A percentile compares a stretch with the other conserved stretches of the same genome.
Conservation (phyloP, 345 rosid genomes). For the Brassica rapa region DNA sequence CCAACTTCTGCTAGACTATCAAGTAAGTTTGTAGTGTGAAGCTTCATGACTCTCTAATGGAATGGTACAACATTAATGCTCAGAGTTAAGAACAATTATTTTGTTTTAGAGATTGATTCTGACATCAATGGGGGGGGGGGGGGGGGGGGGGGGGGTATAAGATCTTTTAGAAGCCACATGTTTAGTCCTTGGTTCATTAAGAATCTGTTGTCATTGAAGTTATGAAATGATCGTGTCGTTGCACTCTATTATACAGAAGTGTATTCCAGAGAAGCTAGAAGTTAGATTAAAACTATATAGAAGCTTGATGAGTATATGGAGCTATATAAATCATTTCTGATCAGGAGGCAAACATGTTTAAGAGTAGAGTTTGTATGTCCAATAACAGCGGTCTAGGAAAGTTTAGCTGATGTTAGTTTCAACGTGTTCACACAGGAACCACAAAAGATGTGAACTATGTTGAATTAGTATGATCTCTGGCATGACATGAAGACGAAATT, state of each 20-base stretch:
- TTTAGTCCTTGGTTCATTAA: background rate
- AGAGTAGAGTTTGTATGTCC: background rate
- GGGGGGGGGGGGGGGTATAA: no score
- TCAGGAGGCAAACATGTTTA: background rate
- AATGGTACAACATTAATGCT: background rate
- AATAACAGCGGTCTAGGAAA: background rate
- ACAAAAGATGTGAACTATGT: background rate
- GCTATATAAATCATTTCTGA: background rate
- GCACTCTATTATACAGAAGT: background rate
- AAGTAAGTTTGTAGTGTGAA: background rate
- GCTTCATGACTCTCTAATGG: background rate
- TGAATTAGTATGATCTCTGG: background rate
- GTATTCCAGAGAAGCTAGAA: background rate
- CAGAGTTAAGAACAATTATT: background rate
- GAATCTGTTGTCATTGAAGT: background rate
- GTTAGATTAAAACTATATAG: background rate
- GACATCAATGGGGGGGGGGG: background rate
- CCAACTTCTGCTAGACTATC: conserved; percentile 35
- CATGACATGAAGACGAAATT: no score
- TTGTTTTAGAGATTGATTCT: background rate
- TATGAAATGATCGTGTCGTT: background rate
- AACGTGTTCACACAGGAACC: background rate
- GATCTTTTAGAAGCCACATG: background rate
- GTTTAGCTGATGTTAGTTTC: background rate
- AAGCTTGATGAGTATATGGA: background rate